A percentile compares a stretch with the other conserved stretches of the same genome.
Conservation (phyloP, 257 asterid species). For the Primulina huaijiensis region DNA sequence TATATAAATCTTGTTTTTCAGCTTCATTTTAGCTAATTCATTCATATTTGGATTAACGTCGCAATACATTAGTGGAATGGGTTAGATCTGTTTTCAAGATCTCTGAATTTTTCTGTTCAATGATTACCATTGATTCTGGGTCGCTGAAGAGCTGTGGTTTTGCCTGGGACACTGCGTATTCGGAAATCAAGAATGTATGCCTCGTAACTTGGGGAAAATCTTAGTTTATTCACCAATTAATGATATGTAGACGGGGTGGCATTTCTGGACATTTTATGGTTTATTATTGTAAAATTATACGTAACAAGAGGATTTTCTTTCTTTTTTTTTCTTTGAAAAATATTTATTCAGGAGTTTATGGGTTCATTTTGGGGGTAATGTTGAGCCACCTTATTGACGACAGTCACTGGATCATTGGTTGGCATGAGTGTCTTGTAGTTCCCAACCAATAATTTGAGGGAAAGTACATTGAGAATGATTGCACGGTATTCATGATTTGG, state of each 20-base stretch:
- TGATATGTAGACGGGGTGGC: neutral
- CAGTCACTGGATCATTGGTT: neutral
- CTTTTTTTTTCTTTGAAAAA: too few species aligned
- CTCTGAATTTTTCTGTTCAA: neutral
- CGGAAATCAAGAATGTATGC: neutral
- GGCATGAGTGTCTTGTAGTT: neutral
- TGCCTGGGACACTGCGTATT: neutral
- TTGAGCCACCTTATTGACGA: neutral
- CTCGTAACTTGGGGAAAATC: neutral
- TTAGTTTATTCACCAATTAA: neutral
- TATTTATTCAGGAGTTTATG: neutral
- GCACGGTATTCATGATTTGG: neutral
- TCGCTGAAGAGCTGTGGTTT: neutral
- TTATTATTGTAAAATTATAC: too few species aligned
- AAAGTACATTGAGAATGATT: neutral
- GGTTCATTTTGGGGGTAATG: neutral
- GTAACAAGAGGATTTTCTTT: too few species aligned
- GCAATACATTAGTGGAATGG: neutral
- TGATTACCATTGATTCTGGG: neutral
- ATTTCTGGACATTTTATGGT: too few species aligned
- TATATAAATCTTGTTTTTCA: conserved; percentile 25
- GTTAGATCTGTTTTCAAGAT: neutral
- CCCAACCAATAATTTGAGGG: neutral
- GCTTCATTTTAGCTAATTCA: conserved; percentile 14
- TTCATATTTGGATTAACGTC: neutral